Percentiles rank a stretch among this genome's conserved stretches.
These are phyloP conservation scores for Pneumocystis wakefieldiae DNA, from an alignment of 1,139 yeast species.

Conservation along the genomic window DNA sequence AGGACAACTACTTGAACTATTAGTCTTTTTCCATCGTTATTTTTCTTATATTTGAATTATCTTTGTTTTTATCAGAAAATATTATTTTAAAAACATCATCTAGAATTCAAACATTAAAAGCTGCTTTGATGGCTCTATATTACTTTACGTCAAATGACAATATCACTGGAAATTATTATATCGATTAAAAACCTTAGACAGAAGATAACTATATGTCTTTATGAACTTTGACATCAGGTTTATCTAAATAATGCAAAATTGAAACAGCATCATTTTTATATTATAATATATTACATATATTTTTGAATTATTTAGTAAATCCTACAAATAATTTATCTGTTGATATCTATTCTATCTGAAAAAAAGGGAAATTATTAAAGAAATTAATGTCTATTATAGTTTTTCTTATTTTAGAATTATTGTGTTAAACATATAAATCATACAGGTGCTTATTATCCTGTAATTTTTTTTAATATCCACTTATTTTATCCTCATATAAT, in stretches of 20 bases:
- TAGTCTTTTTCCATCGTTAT: neutral
- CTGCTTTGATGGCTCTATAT: neutral
- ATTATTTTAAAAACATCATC: neutral
- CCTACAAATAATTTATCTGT: neutral
- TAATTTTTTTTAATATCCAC: neutral
- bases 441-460: neutral
- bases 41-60: neutral
- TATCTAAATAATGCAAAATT: neutral
- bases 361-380: neutral
- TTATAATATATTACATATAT: neutral
- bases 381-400: neutral
- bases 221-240: neutral
- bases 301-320: neutral
- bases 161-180: neutral
- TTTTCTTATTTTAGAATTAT: neutral
- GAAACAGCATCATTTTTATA: neutral
- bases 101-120: neutral
- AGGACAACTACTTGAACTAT: neutral
- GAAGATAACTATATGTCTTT: neutral
- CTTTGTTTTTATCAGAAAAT: neutral
- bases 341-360: neutral
- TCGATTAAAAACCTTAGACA: neutral
- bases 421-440: neutral
- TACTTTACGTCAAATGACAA: neutral
- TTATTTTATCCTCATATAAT: slow-evolving; percentile 4